phyloP scores from a whole-genome alignment of 306 rosid species.

The Ceratonia siliqua region DNA sequence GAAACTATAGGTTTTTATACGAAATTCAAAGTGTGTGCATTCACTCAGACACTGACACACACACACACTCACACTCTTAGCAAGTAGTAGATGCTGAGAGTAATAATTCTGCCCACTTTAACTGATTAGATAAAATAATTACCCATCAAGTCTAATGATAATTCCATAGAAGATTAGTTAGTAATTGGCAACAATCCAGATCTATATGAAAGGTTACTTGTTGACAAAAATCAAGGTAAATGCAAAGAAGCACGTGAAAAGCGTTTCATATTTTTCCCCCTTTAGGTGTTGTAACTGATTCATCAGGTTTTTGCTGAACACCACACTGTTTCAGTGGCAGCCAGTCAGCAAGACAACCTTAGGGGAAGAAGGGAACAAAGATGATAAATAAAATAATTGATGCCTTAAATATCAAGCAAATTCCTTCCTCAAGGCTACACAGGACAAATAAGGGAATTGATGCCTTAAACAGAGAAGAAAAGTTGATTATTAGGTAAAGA shows the following conservation, averaged over 20 bases:
- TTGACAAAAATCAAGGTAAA: background rate
- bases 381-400: background rate
- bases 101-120: background rate
- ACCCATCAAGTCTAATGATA: background rate
- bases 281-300: background rate
- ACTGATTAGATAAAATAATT: background rate
- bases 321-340: background rate
- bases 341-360: background rate
- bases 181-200: conserved; percentile 9
- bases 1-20: background rate
- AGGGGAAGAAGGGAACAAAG: background rate
- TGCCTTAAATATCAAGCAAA: background rate
- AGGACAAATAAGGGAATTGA: background rate
- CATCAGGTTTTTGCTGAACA: background rate
- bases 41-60: background rate
- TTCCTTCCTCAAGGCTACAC: background rate
- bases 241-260: background rate
- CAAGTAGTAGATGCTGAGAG: background rate
- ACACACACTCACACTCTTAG: background rate
- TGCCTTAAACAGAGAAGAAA: background rate
- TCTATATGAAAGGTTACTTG: background rate
- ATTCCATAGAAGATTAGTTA: background rate
- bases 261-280: background rate
- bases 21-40: background rate
- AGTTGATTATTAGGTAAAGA: background rate